phyloP scores from a whole-genome alignment of 2,329 filamentous ascomycete species.

The Orbilia ellipsospora region DNA sequence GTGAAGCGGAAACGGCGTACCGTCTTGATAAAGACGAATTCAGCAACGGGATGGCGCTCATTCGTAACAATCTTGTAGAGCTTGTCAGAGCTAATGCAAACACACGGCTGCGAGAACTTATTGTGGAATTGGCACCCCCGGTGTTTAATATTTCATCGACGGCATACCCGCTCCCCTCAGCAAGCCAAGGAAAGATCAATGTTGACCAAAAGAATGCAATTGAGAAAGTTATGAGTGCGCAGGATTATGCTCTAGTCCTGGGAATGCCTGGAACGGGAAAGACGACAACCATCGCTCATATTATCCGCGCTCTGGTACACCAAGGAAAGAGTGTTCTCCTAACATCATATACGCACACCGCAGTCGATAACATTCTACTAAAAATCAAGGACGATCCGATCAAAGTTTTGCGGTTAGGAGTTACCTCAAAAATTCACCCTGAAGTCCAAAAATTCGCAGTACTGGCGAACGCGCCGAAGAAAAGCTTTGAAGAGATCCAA shows the following conservation, averaged over 20 bases:
- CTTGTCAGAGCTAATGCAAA: conserved; percentile 78
- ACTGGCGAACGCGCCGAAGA: conserved; percentile 78
- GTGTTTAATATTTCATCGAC: conserved; percentile 76
- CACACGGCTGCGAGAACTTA: conserved; percentile 67
- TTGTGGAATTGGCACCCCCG: conserved; percentile 80
- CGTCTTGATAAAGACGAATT: conserved; percentile 98
- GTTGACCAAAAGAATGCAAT: conserved; percentile 87
- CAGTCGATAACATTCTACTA: conserved; percentile 95
- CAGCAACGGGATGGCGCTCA: conserved; percentile 94
- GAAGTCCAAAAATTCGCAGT: conserved; percentile 87
- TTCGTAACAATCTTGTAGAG: conserved; percentile 91
- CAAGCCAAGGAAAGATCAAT: conserved; percentile 76
- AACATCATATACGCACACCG: conserved; percentile 96
- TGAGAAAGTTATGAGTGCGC: conserved; percentile 92
- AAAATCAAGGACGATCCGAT: conserved; percentile 85
- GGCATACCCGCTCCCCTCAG: conserved; percentile 71
- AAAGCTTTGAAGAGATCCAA: conserved; percentile 83
- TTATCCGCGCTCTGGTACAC: conserved; percentile 87
- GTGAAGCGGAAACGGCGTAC: conserved; percentile 71
- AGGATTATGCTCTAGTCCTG: conserved; percentile 95
- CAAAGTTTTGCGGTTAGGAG: conserved; percentile 84
- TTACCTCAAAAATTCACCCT: conserved; percentile 75
- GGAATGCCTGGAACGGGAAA: conserved; percentile 99
- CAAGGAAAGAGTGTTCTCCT: conserved; percentile 92
- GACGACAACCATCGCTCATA: conserved; percentile 97